Conservation (phyloP, 2,329 filamentous ascomycete genomes). For the Phaeosphaeriaceae sp. region DNA sequence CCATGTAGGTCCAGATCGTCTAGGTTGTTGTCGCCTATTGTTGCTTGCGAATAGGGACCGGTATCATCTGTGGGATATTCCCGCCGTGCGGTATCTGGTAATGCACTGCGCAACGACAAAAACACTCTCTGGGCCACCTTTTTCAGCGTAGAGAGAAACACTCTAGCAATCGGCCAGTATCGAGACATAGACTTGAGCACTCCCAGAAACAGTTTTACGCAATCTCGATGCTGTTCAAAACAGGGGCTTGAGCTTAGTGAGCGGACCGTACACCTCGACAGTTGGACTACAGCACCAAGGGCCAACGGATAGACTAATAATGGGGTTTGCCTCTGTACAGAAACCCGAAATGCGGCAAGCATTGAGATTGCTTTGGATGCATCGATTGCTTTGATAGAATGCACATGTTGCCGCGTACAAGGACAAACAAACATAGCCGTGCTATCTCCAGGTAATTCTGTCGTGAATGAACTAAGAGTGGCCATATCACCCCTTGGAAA, state of each 20-base stretch:
- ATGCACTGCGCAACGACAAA: too few relatives aligned
- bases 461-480: conserved; percentile 9
- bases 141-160: conserved; percentile 18
- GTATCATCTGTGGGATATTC: too few relatives aligned
- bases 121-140: too few relatives aligned
- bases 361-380: conserved; percentile 77
- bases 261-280: conserved; percentile 68
- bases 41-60: too few relatives aligned
- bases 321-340: conserved; percentile 68
- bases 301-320: conserved; percentile 30
- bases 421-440: conserved; percentile 19
- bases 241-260: conserved; percentile 4
- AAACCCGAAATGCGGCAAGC: conserved; percentile 67
- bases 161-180: conserved; percentile 16
- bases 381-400: conserved; percentile 78
- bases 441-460: conserved; percentile 16
- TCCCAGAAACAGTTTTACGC: conserved; percentile 20
- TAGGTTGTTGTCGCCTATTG: too few relatives aligned
- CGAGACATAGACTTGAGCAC: conserved; percentile 22
- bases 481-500: conserved; percentile 21
- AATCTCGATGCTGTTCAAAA: conserved; percentile 23
- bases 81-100: too few relatives aligned
- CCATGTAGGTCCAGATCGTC: too few relatives aligned
- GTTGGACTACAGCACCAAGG: conserved; percentile 26
- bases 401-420: conserved; percentile 54